Evolutionary conservation across 2,329 filamentous ascomycete species (phyloP).

Genomic region (Penicillium decumbens): DNA sequence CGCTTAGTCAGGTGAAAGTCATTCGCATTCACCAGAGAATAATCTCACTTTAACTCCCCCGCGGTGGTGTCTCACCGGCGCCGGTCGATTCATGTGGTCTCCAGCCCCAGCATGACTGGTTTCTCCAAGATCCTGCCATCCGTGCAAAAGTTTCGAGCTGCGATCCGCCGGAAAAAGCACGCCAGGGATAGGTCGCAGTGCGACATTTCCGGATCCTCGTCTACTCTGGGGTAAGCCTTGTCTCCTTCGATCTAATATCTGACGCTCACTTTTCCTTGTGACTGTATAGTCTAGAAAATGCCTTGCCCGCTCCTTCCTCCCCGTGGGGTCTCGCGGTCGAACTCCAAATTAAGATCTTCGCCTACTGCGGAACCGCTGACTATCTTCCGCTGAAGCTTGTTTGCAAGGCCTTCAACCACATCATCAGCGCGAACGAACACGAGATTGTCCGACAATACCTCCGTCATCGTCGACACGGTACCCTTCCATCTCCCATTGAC

Average conservation of each 20-base stretch:
- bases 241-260: too few relatives aligned
- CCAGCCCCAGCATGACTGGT: conserved; percentile 32
- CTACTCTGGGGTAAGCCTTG: conserved; percentile 24
- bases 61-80: conserved; percentile 13
- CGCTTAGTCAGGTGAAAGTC: conserved; percentile 14
- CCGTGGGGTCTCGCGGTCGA: conserved; percentile 43
- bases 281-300: conserved; percentile 21
- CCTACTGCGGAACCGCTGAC: conserved; percentile 37
- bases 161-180: conserved; percentile 30
- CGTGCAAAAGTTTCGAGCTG: conserved; percentile 32
- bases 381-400: conserved; percentile 37
- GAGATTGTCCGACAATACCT: conserved; percentile 42
- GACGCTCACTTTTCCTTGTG: background rate
- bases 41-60: background rate
- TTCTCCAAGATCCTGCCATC: conserved; percentile 30
- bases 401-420: conserved; percentile 35
- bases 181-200: conserved; percentile 23
- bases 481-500: conserved; percentile 39
- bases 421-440: conserved; percentile 38
- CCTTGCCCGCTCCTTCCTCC: conserved; percentile 26
- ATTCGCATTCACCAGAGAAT: background rate
- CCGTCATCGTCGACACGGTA: conserved; percentile 40
- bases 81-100: conserved; percentile 26
- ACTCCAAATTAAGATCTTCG: conserved; percentile 41
- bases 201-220: conserved; percentile 22